phyloP scores from a whole-genome alignment of 345 rosid genomes.

The Lepidium africanum region DNA sequence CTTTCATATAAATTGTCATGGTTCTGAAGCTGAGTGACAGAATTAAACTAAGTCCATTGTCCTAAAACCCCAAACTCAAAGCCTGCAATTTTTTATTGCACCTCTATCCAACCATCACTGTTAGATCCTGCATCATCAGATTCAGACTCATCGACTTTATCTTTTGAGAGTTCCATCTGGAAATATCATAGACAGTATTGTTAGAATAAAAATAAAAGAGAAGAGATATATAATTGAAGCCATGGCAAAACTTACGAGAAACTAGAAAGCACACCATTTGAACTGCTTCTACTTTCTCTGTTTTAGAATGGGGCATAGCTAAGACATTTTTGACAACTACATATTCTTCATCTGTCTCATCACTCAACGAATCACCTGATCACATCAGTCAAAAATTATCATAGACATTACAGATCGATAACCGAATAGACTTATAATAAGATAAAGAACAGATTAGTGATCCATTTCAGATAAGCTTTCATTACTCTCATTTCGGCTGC shows the following conservation, averaged over 20 bases:
- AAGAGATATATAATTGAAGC: background rate
- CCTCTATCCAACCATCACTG: slow-evolving; percentile 15
- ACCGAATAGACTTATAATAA: background rate
- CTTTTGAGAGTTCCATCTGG: slow-evolving; percentile 16
- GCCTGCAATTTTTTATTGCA: slow-evolving; percentile 1
- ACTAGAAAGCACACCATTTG: slow-evolving; percentile 17
- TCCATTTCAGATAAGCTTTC: background rate
- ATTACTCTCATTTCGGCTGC: background rate
- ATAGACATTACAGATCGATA: background rate
- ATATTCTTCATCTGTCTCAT: slow-evolving; percentile 11
- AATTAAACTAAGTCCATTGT: background rate
- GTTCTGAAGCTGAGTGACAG: background rate
- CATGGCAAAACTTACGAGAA: background rate
- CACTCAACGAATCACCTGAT: background rate
- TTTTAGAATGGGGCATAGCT: background rate
- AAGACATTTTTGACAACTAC: slow-evolving; percentile 5
- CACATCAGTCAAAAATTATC: background rate
- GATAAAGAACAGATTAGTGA: background rate
- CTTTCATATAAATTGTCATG: background rate
- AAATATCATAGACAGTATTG: background rate
- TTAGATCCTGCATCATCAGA: background rate
- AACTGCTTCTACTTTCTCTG: slow-evolving; percentile 7
- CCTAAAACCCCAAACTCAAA: background rate
- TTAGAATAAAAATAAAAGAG: background rate
- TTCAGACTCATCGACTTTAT: background rate